Evolutionary conservation across 768 basidiomycete species (phyloP).

Genomic region (Calocybe cyanea): DNA sequence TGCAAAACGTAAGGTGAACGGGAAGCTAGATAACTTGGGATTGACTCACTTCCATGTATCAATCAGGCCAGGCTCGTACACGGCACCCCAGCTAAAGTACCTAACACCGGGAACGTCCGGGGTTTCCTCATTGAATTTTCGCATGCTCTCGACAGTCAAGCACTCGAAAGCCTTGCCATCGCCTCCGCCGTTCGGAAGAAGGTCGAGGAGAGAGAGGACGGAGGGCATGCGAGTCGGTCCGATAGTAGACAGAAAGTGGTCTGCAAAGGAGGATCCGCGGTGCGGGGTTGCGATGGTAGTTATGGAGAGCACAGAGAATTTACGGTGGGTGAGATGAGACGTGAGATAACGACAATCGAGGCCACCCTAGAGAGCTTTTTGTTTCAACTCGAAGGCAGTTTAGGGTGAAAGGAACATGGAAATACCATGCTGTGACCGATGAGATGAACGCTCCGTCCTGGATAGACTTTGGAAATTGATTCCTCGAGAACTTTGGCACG

Average conservation of each 20-base stretch:
- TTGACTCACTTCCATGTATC: slow-evolving; percentile 75
- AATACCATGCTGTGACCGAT: slow-evolving; percentile 78
- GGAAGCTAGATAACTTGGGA: slow-evolving; percentile 10
- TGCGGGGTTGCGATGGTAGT: slow-evolving; percentile 97
- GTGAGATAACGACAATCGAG: slow-evolving; percentile 92
- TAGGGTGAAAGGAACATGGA: not conserved
- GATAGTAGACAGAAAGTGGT: slow-evolving; percentile 79
- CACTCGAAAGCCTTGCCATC: slow-evolving; percentile 93
- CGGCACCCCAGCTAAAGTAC: slow-evolving; percentile 96
- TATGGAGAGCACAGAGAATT: slow-evolving; percentile 79
- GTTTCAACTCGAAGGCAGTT: not conserved
- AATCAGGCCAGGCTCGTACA: slow-evolving; percentile 82
- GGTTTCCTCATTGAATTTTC: slow-evolving; percentile 80
- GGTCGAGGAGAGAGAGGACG: slow-evolving; percentile 69
- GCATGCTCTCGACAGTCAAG: slow-evolving; percentile 84
- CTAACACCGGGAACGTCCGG: slow-evolving; percentile 74
- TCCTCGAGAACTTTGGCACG: slow-evolving; percentile 88
- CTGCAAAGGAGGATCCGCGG: slow-evolving; percentile 89
- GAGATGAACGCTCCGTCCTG: slow-evolving; percentile 83
- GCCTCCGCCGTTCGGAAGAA: slow-evolving; percentile 89
- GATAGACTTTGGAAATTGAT: slow-evolving; percentile 74
- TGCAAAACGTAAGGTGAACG: not conserved
- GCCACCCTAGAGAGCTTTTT: slow-evolving; percentile 55
- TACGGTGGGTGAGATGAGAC: slow-evolving; percentile 66
- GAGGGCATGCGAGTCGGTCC: slow-evolving; percentile 64